Evolutionary conservation across 441 rosid species (phyloP), one percentile per base, ranked within the genome.

Genomic region (Pelargonium citronellum): DNA sequence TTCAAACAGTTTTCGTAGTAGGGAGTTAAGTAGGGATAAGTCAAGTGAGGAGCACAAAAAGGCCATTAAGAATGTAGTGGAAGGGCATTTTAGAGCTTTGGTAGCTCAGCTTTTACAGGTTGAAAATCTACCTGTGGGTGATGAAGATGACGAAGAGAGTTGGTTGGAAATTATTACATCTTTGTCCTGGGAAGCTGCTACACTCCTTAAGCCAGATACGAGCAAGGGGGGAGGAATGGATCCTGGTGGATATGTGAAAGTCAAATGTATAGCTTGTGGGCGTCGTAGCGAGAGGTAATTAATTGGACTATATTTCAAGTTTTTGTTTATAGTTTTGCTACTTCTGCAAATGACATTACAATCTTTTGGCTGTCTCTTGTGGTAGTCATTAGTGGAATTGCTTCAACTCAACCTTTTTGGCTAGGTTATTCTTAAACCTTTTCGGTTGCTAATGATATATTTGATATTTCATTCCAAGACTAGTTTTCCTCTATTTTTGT

Each of bases 181-280:
- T 77, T 87, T 95, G 67, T 92, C 97, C n/a, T 95, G 98, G 98
- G 96, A 92, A 78, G 99, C 96, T 78, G 98, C 98, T 66, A 87
- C 95, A 10, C 85, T 92, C 51, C 63, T 95, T 71, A 95, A 95
- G 83, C 99, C 98, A 64, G 99, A 95, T 84, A 92, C 74, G 83
- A 92, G 98, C 84, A 84, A 75, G 76, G 85, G 96, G 71, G 98
- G 98, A 73, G 96, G 98, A 70, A 95, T 95, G 99, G 99, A 95
- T 81, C 99, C 99, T 43, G 98, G 91, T 83, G 98, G 97, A 58
- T 92, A 92, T 85, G 97, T 95, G 74, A 92, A 95, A 83, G 91
- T 92, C 60, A 95, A 95, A 76, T 92, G 99, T 86, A 72, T 95
- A 76, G 98, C 99, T 77, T 88, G 91, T 79, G 96, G 99, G 70